A percentile compares a stretch with the other conserved stretches of the same genome.
Conservation (phyloP, 2,329 filamentous ascomycete genomes). For the Clarireedia monteithiana region DNA sequence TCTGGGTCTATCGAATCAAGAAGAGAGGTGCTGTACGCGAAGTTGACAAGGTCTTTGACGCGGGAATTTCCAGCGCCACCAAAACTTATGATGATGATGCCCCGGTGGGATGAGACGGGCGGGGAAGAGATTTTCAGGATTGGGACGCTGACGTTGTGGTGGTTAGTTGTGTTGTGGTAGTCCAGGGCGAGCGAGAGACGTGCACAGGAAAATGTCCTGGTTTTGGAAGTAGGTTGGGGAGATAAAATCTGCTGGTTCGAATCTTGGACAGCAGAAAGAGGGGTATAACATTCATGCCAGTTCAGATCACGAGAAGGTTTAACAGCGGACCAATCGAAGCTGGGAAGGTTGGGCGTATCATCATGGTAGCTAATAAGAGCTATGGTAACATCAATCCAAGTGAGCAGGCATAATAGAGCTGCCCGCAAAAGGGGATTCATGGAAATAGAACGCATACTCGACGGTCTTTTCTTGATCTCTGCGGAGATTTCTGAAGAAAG, state of each 20-base stretch:
- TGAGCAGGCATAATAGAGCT: not conserved
- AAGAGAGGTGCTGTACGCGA: not conserved
- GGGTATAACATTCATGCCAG: not conserved
- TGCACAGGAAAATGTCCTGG: conserved; percentile 8
- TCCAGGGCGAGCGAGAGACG: not conserved
- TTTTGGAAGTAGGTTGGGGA: not conserved
- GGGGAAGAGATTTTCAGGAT: not conserved
- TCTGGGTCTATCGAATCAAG: not conserved
- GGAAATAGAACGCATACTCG: not conserved
- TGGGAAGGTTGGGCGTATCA: not conserved
- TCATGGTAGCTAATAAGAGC: not conserved
- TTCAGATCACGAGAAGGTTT: not conserved
- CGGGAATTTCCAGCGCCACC: conserved; percentile 5
- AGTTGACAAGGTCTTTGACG: not conserved
- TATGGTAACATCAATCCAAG: not conserved
- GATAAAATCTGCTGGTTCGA: not conserved
- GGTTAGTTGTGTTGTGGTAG: conserved; percentile 7
- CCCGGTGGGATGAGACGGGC: not conserved
- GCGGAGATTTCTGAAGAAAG: too few relatives aligned
- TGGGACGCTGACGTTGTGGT: not conserved
- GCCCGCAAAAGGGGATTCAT: not conserved
- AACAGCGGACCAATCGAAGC: not conserved
- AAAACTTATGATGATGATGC: not conserved
- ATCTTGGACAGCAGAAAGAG: not conserved
- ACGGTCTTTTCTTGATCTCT: too few relatives aligned